phyloP scores from a whole-genome alignment of 768 basidiomycete species.

The Pleurotus eryngii region DNA sequence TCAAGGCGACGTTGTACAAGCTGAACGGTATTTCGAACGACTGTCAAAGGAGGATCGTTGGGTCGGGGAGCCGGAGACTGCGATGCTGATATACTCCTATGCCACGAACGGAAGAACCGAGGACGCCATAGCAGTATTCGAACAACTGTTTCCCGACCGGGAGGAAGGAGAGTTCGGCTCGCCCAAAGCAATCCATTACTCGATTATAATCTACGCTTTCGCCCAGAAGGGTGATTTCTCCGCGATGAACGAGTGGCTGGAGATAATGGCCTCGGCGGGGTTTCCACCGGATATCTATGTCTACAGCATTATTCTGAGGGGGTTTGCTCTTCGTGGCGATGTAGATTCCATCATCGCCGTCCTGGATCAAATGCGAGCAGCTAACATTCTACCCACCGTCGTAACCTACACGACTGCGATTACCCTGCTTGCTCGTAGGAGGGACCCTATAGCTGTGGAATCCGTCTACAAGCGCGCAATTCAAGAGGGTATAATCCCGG shows the following conservation, averaged over 20 bases:
- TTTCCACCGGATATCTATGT: conserved; percentile 51
- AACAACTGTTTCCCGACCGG: conserved; percentile 47
- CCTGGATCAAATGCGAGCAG: conserved; percentile 59
- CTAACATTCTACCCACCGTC: conserved; percentile 41
- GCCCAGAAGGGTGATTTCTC: conserved; percentile 41
- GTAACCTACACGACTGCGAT: conserved; percentile 68
- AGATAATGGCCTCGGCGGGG: conserved; percentile 44
- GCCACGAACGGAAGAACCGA: conserved; percentile 42
- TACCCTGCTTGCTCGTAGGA: conserved; percentile 56
- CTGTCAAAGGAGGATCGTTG: conserved; percentile 28
- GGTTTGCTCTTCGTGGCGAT: conserved; percentile 53
- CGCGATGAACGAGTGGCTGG: conserved; percentile 54
- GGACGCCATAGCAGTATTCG: conserved; percentile 47
- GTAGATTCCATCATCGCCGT: conserved; percentile 45
- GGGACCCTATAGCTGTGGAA: conserved; percentile 65
- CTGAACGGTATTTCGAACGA: conserved; percentile 39
- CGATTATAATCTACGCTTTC: conserved; percentile 53
- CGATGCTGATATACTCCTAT: conserved; percentile 54
- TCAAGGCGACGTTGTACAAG: conserved; percentile 43
- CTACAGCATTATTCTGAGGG: conserved; percentile 58
- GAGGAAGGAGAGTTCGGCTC: conserved; percentile 24
- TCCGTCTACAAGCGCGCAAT: conserved; percentile 63
- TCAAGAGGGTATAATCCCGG: conserved; percentile 57
- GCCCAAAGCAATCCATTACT: conserved; percentile 45
- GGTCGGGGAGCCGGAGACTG: conserved; percentile 26